phyloP scores from a whole-genome alignment of 805 yeast genomes.

The Candida dajiaensis region DNA sequence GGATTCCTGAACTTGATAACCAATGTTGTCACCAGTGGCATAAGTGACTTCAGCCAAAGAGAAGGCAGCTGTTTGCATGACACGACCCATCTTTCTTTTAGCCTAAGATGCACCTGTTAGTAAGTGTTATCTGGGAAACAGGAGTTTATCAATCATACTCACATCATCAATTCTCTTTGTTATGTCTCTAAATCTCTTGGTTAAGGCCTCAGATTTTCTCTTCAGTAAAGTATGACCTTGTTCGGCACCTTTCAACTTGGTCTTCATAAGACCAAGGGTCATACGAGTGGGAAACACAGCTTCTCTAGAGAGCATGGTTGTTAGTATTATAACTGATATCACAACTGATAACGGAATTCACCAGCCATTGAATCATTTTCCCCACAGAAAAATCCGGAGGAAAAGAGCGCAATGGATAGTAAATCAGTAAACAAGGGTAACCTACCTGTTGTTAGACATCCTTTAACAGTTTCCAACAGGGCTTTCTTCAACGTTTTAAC shows the following conservation, averaged over 20 bases:
- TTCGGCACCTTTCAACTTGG: slow-evolving; percentile 93
- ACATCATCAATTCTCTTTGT: slow-evolving; percentile 75
- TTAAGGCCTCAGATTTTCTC: slow-evolving; percentile 94
- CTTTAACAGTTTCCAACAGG: not conserved
- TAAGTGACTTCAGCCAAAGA: slow-evolving; percentile 95
- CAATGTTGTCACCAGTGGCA: slow-evolving; percentile 95
- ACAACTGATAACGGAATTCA: not conserved
- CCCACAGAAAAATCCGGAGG: not conserved
- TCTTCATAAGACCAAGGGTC: slow-evolving; percentile 94
- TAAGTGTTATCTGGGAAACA: not conserved
- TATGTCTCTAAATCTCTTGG: slow-evolving; percentile 93
- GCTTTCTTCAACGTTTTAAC: not conserved
- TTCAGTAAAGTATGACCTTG: slow-evolving; percentile 92
- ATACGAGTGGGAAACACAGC: slow-evolving; percentile 97
- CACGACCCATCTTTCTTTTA: slow-evolving; percentile 95
- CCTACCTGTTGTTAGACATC: not conserved
- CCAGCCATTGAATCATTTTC: no score
- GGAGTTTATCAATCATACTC: not conserved
- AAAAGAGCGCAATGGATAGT: not conserved
- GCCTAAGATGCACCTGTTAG: slow-evolving; percentile 33
- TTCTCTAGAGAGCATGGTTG: slow-evolving; percentile 49
- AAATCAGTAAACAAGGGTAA: not conserved
- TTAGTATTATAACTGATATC: not conserved
- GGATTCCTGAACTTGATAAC: slow-evolving; percentile 92
- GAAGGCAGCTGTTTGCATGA: slow-evolving; percentile 97